phyloP scores from a whole-genome alignment of 306 rosid genomes.

The Calophaca sinica region DNA sequence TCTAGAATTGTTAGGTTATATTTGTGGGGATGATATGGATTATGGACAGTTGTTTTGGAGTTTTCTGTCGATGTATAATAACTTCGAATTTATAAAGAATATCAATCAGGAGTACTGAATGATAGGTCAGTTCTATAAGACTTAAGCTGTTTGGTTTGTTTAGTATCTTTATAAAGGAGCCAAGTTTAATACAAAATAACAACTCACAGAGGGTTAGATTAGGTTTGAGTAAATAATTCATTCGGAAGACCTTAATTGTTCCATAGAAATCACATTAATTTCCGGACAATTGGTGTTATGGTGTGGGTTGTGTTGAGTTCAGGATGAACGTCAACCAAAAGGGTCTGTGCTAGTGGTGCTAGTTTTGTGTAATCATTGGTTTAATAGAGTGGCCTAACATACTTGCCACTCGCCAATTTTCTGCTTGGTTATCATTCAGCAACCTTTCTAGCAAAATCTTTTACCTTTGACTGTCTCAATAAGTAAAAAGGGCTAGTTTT shows the following conservation, averaged over 20 bases:
- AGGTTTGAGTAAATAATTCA: conserved; percentile 15
- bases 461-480: conserved; percentile 4
- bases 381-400: conserved; percentile 2
- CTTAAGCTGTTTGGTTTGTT: conserved; percentile 30
- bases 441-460: conserved; percentile 3
- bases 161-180: not conserved
- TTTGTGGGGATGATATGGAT: conserved; percentile 14
- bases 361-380: conserved; percentile 12
- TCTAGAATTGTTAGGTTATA: conserved; percentile 24
- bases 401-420: conserved; percentile 14
- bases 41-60: conserved; percentile 4
- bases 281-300: not conserved
- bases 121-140: not conserved
- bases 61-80: not conserved
- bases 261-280: not conserved
- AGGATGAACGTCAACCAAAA: not conserved
- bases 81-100: not conserved
- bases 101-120: conserved; percentile 28
- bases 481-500: not conserved
- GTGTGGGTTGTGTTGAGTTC: not conserved
- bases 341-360: not conserved
- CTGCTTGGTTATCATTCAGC: conserved; percentile 4
- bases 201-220: conserved; percentile 6
- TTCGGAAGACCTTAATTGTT: not conserved
- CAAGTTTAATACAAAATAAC: not conserved